phyloP scores from a whole-genome alignment of 768 basidiomycete species.

The Strobilomyces dryophilus region DNA sequence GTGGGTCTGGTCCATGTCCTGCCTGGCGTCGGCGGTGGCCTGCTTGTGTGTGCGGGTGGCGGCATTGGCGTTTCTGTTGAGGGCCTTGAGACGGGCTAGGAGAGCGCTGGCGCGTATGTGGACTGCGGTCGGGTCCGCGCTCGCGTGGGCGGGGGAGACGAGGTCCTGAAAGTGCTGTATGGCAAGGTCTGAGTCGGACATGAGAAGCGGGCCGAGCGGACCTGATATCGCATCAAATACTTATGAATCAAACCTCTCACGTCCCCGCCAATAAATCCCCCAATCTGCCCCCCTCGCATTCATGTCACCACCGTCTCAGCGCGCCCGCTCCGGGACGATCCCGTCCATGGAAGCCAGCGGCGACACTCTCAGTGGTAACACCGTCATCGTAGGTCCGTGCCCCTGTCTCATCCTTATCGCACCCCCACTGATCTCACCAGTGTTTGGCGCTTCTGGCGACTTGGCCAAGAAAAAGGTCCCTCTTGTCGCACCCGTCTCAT shows the following conservation, averaged over 20 bases:
- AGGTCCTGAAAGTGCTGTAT: slow-evolving; percentile 63
- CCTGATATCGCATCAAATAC: slow-evolving; percentile 1
- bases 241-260: slow-evolving; percentile 19
- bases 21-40: slow-evolving; percentile 67
- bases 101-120: slow-evolving; percentile 71
- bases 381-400: slow-evolving; percentile 75
- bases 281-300: slow-evolving; percentile 3
- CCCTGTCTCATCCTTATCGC: slow-evolving; percentile 15
- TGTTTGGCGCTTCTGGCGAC: slow-evolving; percentile 95
- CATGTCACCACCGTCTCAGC: slow-evolving; percentile 37
- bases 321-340: slow-evolving; percentile 74
- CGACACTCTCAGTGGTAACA: slow-evolving; percentile 79
- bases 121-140: slow-evolving; percentile 38
- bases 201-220: slow-evolving; percentile 11
- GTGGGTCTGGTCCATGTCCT: slow-evolving; percentile 88
- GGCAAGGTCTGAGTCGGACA: slow-evolving; percentile 42
- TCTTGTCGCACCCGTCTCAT: not conserved
- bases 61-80: slow-evolving; percentile 71
- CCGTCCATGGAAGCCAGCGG: slow-evolving; percentile 81
- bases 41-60: slow-evolving; percentile 70
- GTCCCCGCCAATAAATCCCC: slow-evolving; percentile 19
- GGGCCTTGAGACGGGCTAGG: slow-evolving; percentile 72
- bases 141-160: slow-evolving; percentile 48
- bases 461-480: slow-evolving; percentile 96
- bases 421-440: slow-evolving; percentile 37